These are phyloP conservation scores for Candolleomyces aberdarensis DNA, from an alignment of 768 basidiomycete genomes.

Conservation along the genomic window DNA sequence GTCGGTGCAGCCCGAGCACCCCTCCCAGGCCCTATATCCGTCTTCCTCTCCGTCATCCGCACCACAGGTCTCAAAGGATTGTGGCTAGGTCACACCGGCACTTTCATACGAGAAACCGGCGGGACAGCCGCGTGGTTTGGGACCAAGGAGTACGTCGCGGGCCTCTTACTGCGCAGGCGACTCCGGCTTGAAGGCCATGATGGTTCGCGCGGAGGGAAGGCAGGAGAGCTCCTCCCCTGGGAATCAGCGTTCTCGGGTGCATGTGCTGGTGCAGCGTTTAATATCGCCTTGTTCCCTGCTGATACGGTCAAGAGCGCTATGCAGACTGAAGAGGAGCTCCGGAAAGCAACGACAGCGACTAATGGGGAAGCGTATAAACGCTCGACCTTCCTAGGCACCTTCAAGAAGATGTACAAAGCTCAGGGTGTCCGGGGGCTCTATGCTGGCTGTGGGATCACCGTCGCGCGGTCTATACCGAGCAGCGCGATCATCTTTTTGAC, in stretches of 20 bases:
- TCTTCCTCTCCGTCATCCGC: slow-evolving; percentile 62
- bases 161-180: slow-evolving; percentile 55
- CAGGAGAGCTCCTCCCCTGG: slow-evolving; percentile 51
- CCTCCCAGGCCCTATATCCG: slow-evolving; percentile 72
- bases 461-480: slow-evolving; percentile 79
- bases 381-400: slow-evolving; percentile 51
- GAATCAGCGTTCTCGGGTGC: slow-evolving; percentile 82
- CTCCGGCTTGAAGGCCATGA: slow-evolving; percentile 16
- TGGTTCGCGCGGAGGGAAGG: background rate
- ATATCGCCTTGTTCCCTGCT: slow-evolving; percentile 82
- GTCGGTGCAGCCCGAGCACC: slow-evolving; percentile 13
- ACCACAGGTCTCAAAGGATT: slow-evolving; percentile 75
- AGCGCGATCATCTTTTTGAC: slow-evolving; percentile 92
- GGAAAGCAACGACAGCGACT: slow-evolving; percentile 34
- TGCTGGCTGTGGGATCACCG: slow-evolving; percentile 90
- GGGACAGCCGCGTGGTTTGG: slow-evolving; percentile 91
- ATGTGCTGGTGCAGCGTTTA: slow-evolving; percentile 75
- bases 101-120: slow-evolving; percentile 89
- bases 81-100: slow-evolving; percentile 97
- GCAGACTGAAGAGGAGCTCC: slow-evolving; percentile 83
- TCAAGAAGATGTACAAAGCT: slow-evolving; percentile 64
- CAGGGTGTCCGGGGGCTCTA: slow-evolving; percentile 85
- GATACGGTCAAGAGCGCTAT: slow-evolving; percentile 89
- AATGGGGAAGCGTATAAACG: slow-evolving; percentile 22
- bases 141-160: slow-evolving; percentile 76